Conservation (phyloP, 2,329 filamentous ascomycete genomes). For the Hirsutella thompsonii region DNA sequence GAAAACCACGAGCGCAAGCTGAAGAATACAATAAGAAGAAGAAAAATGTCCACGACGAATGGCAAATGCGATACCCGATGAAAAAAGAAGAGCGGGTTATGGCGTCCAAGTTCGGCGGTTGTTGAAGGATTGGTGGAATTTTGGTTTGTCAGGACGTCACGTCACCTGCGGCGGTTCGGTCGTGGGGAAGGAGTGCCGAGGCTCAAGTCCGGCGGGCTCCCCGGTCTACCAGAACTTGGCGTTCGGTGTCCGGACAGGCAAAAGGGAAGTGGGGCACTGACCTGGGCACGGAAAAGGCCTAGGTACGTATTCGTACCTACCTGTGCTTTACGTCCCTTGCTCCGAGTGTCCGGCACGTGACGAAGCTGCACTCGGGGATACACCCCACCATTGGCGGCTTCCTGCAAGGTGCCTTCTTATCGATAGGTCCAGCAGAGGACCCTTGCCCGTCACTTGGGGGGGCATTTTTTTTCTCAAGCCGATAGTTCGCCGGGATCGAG, state of each 20-base stretch:
- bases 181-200: conserved; percentile 10
- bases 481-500: no score
- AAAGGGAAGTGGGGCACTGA: no score
- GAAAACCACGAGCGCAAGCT: neutral
- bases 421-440: no score
- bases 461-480: neutral
- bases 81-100: neutral
- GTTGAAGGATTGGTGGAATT: neutral
- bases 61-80: neutral
- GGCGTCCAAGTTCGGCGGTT: neutral
- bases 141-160: conserved; percentile 7
- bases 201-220: conserved; percentile 5
- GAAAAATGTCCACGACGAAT: neutral
- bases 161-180: conserved; percentile 6
- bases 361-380: neutral
- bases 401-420: neutral
- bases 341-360: conserved; percentile 22
- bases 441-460: no score
- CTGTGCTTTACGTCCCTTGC: no score
- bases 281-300: no score
- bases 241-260: neutral
- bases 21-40: no score
- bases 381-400: neutral
- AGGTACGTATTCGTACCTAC: no score
- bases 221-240: neutral